These are phyloP conservation scores for Astraeus odoratus DNA, from an alignment of 768 basidiomycete species.

Conservation along the genomic window DNA sequence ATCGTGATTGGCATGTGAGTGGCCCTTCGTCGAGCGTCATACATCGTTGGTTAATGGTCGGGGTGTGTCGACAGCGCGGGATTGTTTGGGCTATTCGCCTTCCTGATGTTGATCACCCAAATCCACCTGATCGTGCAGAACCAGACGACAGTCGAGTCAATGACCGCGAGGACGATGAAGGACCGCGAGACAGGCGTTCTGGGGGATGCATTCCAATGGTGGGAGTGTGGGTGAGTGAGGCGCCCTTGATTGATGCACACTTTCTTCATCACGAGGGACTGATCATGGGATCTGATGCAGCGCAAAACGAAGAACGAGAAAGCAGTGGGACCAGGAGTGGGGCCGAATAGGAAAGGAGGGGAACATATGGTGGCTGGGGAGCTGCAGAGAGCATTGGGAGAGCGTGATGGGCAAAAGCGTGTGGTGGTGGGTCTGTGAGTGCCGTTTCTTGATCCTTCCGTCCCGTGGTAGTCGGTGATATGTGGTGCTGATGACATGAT, in stretches of 20 bases:
- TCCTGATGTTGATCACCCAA: slow-evolving; percentile 51
- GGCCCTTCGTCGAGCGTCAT: background rate
- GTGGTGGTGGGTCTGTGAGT: slow-evolving; percentile 76
- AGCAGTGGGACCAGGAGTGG: slow-evolving; percentile 76
- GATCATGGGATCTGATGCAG: slow-evolving; percentile 27
- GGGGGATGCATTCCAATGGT: slow-evolving; percentile 45
- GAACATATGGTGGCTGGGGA: slow-evolving; percentile 83
- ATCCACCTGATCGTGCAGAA: slow-evolving; percentile 52
- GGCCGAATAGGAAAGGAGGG: slow-evolving; percentile 69
- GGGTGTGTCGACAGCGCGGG: slow-evolving; percentile 41
- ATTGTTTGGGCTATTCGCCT: slow-evolving; percentile 68
- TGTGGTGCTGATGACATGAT: slow-evolving; percentile 5
- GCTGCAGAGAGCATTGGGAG: slow-evolving; percentile 57
- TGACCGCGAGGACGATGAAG: slow-evolving; percentile 48
- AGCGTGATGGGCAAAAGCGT: slow-evolving; percentile 70
- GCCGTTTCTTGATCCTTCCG: slow-evolving; percentile 11
- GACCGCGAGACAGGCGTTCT: slow-evolving; percentile 56
- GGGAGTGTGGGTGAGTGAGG: slow-evolving; percentile 44
- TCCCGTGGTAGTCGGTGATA: too few relatives aligned
- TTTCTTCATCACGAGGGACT: background rate
- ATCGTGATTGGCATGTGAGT: slow-evolving; percentile 71
- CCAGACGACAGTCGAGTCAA: slow-evolving; percentile 78
- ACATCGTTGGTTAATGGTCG: slow-evolving; percentile 6
- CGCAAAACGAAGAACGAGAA: slow-evolving; percentile 38
- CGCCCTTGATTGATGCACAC: background rate